phyloP scores from a whole-genome alignment of 768 basidiomycete genomes.

The Pisolithus tinctorius region DNA sequence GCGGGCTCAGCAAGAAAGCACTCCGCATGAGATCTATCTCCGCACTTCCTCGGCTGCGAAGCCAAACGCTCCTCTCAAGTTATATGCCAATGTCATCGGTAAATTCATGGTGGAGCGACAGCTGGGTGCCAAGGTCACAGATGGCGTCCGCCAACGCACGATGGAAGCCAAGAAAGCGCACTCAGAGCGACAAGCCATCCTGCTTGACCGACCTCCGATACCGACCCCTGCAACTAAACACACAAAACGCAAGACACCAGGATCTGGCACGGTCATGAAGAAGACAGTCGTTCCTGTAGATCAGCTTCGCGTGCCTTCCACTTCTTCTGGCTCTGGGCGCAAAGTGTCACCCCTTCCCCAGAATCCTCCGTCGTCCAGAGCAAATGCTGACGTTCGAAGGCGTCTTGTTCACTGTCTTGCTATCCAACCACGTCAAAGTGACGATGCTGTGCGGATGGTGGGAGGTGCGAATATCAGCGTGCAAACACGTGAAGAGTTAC shows the following conservation, averaged over 20 bases:
- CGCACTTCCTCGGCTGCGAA: conserved; percentile 51
- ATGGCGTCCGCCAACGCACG: conserved; percentile 40
- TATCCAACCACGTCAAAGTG: conserved; percentile 39
- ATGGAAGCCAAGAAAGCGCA: conserved; percentile 43
- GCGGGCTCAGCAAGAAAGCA: conserved; percentile 44
- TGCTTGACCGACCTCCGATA: conserved; percentile 33
- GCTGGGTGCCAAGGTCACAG: conserved; percentile 38
- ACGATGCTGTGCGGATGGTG: conserved; percentile 36
- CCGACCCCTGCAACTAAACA: conserved; percentile 29
- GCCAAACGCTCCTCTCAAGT: conserved; percentile 60
- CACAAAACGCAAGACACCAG: conserved; percentile 34
- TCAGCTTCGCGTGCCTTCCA: conserved; percentile 23
- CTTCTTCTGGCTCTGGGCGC: conserved; percentile 24
- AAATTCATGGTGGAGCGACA: conserved; percentile 64
- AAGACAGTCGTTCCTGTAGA: conserved; percentile 13
- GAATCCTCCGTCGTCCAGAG: conserved; percentile 11
- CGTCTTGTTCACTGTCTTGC: conserved; percentile 48
- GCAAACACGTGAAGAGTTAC: conserved; percentile 35
- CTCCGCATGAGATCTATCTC: conserved; percentile 68
- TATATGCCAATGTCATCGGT: conserved; percentile 68
- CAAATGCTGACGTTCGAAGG: conserved; percentile 20
- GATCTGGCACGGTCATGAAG: conserved; percentile 21
- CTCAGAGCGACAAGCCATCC: conserved; percentile 41
- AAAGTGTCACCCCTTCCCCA: conserved; percentile 25
- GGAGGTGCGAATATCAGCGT: conserved; percentile 33